Base-by-base conservation (phyloP, 768 basidiomycete species). In the Podaxis sp. region DNA sequence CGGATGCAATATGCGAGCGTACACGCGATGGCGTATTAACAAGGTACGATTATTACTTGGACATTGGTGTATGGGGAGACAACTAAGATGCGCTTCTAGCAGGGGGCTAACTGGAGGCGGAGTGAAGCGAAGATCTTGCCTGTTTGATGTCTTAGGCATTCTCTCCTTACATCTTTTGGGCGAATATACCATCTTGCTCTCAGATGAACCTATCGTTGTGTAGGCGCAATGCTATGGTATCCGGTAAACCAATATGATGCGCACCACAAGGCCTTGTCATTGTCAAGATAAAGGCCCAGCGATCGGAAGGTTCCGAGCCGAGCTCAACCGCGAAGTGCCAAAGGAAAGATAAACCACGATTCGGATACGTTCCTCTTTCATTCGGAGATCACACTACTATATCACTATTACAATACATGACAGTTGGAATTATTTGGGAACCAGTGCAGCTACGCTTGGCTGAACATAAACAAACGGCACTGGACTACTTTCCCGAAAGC, bases 1-100 rank as follows among this genome's bases (percentile, higher is more conserved):
- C n/a, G 60, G 52, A 41, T 17, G 22, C 3, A 53, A 61, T 20
- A 30, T 61, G 12, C 53, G 40, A 33, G 60, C 60, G 8, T 53
- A 40, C 37, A 17, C 52, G 10, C 36, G 51, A 11, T 61, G 60
- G 60, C 33, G 33, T 48, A 30, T n/a, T 17, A 52, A 30, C n/a
- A 36, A 56, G 56, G 26, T 46, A 44, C n/a, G 13, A 44, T 20
- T n/a, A 46, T 20, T n/a, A 20, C 44, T 20, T 20, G 7, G 20
- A 46, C 41, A 20, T 3, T 46, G 7, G 7, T 8, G 2, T 17
- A 6, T 10, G n/a, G n/a, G 7, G 7, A 17, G n/a, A 22, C 4
- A 17, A 6, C 20, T 20, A 20, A 7, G 44, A 8, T 17, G 15
- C 5, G 20, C 2, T 46, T 15, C 15, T 3, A 46, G 17, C 0